Conservation (phyloP, 1,284 basidiomycete genomes). For the Taiwanofungus camphoratus region DNA sequence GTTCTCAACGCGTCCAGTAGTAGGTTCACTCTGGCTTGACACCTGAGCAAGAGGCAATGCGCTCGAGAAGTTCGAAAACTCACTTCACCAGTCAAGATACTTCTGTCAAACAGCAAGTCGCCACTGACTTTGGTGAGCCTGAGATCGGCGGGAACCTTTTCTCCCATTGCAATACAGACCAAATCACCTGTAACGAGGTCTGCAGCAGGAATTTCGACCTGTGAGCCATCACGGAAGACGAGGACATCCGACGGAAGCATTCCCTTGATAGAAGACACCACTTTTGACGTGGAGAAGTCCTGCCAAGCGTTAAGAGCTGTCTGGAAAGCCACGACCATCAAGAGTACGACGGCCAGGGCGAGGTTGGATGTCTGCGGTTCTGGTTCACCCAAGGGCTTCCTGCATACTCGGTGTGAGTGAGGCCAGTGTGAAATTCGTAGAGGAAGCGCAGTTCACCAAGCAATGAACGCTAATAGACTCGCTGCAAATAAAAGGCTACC, state of each 20-base stretch:
- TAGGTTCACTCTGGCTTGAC: slow-evolving; percentile 34
- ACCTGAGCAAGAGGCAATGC: slow-evolving; percentile 49
- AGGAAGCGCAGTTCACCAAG: slow-evolving; percentile 29
- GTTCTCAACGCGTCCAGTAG: slow-evolving; percentile 9
- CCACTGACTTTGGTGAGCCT: slow-evolving; percentile 39
- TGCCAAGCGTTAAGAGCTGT: slow-evolving; percentile 50
- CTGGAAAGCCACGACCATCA: slow-evolving; percentile 43
- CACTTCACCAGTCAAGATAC: slow-evolving; percentile 54
- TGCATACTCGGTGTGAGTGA: slow-evolving; percentile 15
- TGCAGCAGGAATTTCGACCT: slow-evolving; percentile 28
- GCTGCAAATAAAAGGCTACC: slow-evolving; percentile 52
- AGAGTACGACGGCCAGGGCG: slow-evolving; percentile 40
- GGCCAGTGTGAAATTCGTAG: slow-evolving; percentile 8
- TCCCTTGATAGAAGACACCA: slow-evolving; percentile 44
- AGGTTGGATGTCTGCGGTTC: slow-evolving; percentile 38
- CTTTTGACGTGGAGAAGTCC: slow-evolving; percentile 36
- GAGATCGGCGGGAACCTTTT: slow-evolving; percentile 39
- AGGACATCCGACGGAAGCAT: slow-evolving; percentile 42
- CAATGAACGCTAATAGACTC: slow-evolving; percentile 41
- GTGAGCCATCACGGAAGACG: slow-evolving; percentile 37
- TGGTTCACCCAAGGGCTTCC: slow-evolving; percentile 50
- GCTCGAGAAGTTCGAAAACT: slow-evolving; percentile 33
- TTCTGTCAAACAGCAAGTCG: slow-evolving; percentile 54
- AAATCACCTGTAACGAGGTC: slow-evolving; percentile 25
- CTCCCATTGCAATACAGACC: slow-evolving; percentile 30